Conservation (phyloP, 2,329 filamentous ascomycete species). For the Bipolaris victoriae region DNA sequence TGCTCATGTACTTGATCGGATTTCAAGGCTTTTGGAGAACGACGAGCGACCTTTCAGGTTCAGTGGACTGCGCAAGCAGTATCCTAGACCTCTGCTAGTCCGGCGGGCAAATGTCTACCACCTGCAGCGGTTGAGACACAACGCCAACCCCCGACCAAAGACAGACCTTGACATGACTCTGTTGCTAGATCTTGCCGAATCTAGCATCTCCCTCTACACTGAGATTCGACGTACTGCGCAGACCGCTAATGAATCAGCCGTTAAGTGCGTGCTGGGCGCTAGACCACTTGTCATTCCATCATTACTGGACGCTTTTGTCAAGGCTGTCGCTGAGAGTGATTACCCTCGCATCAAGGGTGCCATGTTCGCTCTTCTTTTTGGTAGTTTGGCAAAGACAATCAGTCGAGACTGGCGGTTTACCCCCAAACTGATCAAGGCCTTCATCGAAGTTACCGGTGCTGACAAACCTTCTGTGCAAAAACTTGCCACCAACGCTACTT, state of each 20-base stretch:
- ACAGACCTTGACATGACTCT: constrained; percentile 88
- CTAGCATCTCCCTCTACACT: constrained; percentile 88
- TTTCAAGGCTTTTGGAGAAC: constrained; percentile 80
- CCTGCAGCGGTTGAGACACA: constrained; percentile 90
- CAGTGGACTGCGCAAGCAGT: constrained; percentile 87
- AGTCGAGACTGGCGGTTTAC: constrained; percentile 94
- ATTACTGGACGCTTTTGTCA: constrained; percentile 78
- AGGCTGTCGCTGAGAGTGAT: constrained; percentile 78
- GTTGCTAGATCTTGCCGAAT: constrained; percentile 85
- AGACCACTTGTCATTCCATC: constrained; percentile 87
- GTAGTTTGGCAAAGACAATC: constrained; percentile 85
- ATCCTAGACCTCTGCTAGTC: constrained; percentile 89
- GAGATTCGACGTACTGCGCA: constrained; percentile 96
- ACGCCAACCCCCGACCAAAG: constrained; percentile 83
- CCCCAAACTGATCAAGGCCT: constrained; percentile 84
- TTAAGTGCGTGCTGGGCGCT: constrained; percentile 88
- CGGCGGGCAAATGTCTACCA: constrained; percentile 95
- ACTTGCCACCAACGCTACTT: constrained; percentile 79
- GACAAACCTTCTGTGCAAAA: constrained; percentile 96
- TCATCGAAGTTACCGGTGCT: constrained; percentile 85
- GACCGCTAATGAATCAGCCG: constrained; percentile 86
- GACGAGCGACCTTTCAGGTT: constrained; percentile 95
- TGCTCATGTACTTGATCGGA: constrained; percentile 87
- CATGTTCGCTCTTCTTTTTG: constrained; percentile 88
- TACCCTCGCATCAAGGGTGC: constrained; percentile 93